Percentiles rank a stretch among this genome's conserved stretches.
These are phyloP conservation scores for Coemansia sp. DNA, from an alignment of 371 early-diverging fungal species.

Conservation along the genomic window DNA sequence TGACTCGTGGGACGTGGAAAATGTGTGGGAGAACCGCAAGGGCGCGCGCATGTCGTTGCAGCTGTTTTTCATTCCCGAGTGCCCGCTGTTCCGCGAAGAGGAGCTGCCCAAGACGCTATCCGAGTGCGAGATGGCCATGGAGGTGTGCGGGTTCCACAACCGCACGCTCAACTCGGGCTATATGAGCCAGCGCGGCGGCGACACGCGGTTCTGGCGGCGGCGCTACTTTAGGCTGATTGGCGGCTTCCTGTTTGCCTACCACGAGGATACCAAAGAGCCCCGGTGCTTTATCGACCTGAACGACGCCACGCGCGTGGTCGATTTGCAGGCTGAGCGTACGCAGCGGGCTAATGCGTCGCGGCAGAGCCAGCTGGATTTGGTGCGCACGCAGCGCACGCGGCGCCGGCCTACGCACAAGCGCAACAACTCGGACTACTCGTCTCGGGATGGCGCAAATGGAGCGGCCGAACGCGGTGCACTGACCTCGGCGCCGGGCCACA, in stretches of 20 bases:
- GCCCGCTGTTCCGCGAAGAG: conserved; percentile 48
- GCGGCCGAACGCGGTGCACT: conserved; percentile 2
- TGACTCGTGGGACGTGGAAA: conserved; percentile 54
- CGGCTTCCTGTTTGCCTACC: conserved; percentile 53
- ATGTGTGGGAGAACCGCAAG: conserved; percentile 52
- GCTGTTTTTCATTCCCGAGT: conserved; percentile 52
- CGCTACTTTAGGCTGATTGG: conserved; percentile 53
- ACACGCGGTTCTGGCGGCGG: conserved; percentile 55
- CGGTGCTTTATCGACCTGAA: conserved; percentile 51
- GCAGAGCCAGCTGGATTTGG: conserved; percentile 18
- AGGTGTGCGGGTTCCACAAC: conserved; percentile 53
- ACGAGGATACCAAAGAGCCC: conserved; percentile 45
- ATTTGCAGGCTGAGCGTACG: conserved; percentile 14
- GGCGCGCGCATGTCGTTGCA: conserved; percentile 50
- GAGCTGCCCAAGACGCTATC: conserved; percentile 48
- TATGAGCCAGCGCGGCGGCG: conserved; percentile 56
- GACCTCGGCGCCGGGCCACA: conserved; percentile 17
- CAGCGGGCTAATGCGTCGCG: conserved; percentile 5
- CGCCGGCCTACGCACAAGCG: conserved; percentile 42
- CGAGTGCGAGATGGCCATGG: conserved; percentile 51
- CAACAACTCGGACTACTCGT: conserved; percentile 44
- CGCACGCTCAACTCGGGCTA: conserved; percentile 52
- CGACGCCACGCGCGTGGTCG: conserved; percentile 47
- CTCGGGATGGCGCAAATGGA: conserved; percentile 27
- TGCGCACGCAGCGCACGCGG: conserved; percentile 17